Conservation (phyloP, 352 stramenopile species). For the Phytophthora agathidicida region DNA sequence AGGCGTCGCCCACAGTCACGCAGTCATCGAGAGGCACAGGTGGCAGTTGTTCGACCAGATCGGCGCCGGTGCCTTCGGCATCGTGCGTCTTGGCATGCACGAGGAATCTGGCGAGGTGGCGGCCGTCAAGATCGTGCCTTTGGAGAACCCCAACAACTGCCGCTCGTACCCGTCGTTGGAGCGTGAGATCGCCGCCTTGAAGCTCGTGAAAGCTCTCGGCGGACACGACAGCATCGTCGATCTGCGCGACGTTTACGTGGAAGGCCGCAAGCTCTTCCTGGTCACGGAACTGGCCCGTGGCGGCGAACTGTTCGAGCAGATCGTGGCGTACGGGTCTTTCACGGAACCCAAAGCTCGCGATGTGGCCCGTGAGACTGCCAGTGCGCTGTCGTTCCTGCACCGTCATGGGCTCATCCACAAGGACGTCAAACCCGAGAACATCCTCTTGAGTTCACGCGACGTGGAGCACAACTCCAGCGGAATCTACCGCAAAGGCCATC, state of each 20-base stretch:
- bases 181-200: constrained; percentile 73
- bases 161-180: constrained; percentile 62
- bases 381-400: constrained; percentile 76
- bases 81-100: constrained; percentile 72
- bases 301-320: constrained; percentile 92
- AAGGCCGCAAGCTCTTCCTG: constrained; percentile 79
- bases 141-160: constrained; percentile 32
- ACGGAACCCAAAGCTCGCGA: constrained; percentile 51
- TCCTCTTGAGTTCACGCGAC: constrained; percentile 52
- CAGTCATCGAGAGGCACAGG: constrained; percentile 44
- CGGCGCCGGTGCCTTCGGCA: constrained; percentile 70
- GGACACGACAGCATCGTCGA: constrained; percentile 89
- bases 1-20: constrained; percentile 41
- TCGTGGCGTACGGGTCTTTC: constrained; percentile 76
- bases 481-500: constrained; percentile 13
- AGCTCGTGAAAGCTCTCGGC: constrained; percentile 74
- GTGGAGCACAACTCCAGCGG: constrained; percentile 27
- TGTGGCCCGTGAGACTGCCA: constrained; percentile 60
- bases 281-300: constrained; percentile 89
- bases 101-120: constrained; percentile 71
- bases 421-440: constrained; percentile 87
- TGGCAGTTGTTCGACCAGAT: constrained; percentile 81
- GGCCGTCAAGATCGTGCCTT: constrained; percentile 74
- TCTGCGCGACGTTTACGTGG: constrained; percentile 83
- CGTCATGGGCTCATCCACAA: constrained; percentile 77